Conservation (phyloP, 306 rosid species). For the Lotus japonicus region DNA sequence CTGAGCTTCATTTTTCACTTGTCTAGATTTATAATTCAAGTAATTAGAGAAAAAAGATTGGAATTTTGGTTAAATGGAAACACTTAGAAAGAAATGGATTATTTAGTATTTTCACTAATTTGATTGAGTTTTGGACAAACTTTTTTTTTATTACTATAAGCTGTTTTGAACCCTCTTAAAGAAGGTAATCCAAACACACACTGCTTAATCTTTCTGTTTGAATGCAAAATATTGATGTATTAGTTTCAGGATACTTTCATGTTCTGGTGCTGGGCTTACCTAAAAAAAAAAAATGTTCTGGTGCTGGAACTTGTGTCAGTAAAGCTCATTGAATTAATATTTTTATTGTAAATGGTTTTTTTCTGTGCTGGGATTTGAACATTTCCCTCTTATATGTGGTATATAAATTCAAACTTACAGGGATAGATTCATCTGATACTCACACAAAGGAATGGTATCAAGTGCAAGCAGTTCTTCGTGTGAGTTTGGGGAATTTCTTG, state of each 20-base stretch:
- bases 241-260: not conserved
- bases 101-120: not conserved
- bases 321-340: not conserved
- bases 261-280: not conserved
- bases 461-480: conserved; percentile 88
- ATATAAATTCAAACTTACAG: conserved; percentile 27
- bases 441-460: conserved; percentile 76
- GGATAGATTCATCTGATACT: conserved; percentile 59
- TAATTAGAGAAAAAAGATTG: conserved; percentile 11
- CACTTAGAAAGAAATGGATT: not conserved
- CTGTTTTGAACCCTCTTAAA: not conserved
- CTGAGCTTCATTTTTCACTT: too few relatives aligned
- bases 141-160: too few relatives aligned
- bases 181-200: too few relatives aligned
- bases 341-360: not conserved
- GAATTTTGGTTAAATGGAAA: not conserved
- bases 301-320: not conserved
- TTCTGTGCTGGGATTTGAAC: not conserved
- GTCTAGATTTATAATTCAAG: not conserved
- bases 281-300: too few relatives aligned
- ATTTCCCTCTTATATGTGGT: not conserved
- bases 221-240: not conserved
- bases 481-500: conserved; percentile 87
- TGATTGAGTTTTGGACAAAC: too few relatives aligned
- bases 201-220: not conserved